These are phyloP conservation scores for Extremus antarcticus DNA, from an alignment of 495 filamentous ascomycete genomes.

Conservation along the genomic window DNA sequence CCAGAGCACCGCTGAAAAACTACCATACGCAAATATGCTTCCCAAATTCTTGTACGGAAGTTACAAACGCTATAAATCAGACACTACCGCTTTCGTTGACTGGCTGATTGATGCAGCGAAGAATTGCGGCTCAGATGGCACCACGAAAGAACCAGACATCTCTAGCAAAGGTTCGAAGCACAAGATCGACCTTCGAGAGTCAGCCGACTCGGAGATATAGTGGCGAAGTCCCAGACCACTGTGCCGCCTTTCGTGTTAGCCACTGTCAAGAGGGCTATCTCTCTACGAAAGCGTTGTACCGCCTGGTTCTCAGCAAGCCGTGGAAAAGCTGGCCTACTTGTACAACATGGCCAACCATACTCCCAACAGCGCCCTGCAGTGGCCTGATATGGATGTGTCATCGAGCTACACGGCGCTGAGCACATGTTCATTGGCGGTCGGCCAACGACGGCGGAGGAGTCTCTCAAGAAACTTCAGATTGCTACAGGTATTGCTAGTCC, in stretches of 20 bases:
- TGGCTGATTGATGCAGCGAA: background rate
- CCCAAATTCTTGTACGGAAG: background rate
- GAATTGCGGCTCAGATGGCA: no score
- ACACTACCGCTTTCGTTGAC: background rate
- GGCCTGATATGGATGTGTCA: background rate
- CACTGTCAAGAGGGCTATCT: background rate
- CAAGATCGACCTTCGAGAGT: background rate
- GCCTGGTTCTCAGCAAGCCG: background rate
- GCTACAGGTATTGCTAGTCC: background rate
- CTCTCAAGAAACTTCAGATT: background rate
- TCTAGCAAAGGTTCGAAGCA: background rate
- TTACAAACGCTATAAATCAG: background rate
- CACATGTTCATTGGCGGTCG: background rate
- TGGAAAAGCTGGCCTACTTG: background rate
- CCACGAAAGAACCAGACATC: no score
- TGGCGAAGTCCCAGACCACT: background rate
- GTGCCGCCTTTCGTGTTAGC: background rate
- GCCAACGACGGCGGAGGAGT: background rate
- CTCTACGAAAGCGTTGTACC: background rate
- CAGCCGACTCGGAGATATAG: background rate
- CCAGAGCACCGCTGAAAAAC: no score
- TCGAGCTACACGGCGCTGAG: background rate
- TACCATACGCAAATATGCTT: background rate
- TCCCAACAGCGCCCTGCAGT: background rate
- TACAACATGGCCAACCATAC: background rate